Base-by-base conservation (phyloP, 306 rosid species). In the Acacia crassicarpa region DNA sequence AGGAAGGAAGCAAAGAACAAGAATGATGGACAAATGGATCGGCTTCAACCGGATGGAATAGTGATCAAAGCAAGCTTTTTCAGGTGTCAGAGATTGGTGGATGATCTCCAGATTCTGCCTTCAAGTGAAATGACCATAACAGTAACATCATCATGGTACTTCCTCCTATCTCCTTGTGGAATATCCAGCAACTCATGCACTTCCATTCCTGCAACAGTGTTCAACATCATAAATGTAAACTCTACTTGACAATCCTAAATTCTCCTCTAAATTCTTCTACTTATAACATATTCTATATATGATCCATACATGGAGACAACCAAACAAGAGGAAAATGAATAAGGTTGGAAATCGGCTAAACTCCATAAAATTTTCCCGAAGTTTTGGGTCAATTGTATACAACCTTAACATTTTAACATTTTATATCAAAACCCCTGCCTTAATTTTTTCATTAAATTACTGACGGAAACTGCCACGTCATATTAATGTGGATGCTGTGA, bases 31-130 rank as follows among this genome's bases (percentile, higher is more conserved):
- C 22, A n/a, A 59, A 59, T n/a, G 66, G 66, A 59, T 23, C 63
- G 20, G 62, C 1, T 48, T 48, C 54, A 48, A 46, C 16, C 19
- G 5, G 58, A 0, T n/a, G 63, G 76, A 89, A 85, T 81, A 71
- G 32, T 33, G 43, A 70, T 77, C 82, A 68, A 85, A 82, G 75
- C 80, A 77, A 59, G 19, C 41, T 38, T 38, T 13, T 48, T 5
- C 14, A 41, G 78, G 84, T 73, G 19, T 93, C 91, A 93, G 27
- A 87, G 94, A 88, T 95, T 91, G 88, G 89, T 95, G 58, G 99
- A 91, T 19, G 99, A 53, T 53, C 19, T 53, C 61, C 61, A 53
- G 1, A 19, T 53, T 53, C 61, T 19, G 3, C 61, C 61, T 53
- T 53, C 61, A 19, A 53, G 61, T 53, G 61, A 53, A 6, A 53